A percentile compares a stretch with the other conserved stretches of the same genome.
phyloP scores from a whole-genome alignment of 495 filamentous ascomycete species.

The Evansstolkia leycettana region DNA sequence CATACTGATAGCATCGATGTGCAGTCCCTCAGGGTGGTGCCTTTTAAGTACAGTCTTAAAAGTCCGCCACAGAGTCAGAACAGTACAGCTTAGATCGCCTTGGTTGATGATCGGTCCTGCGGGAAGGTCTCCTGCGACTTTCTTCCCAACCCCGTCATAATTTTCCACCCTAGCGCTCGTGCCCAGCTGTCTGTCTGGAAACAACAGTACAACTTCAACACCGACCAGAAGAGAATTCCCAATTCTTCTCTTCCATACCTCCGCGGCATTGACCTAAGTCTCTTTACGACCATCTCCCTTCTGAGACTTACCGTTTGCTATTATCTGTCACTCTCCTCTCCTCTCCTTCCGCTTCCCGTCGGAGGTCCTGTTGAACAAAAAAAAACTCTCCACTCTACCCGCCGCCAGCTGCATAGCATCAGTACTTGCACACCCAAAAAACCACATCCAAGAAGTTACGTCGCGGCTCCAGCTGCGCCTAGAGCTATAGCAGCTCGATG shows the following conservation, averaged over 20 bases:
- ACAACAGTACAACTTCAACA: neutral
- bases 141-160: constrained; percentile 1
- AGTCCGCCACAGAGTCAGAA: no score
- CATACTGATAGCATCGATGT: no score
- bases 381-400: neutral
- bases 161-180: constrained; percentile 1
- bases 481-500: constrained; percentile 32
- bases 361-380: neutral
- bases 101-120: no score
- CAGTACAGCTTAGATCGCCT: no score
- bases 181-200: neutral
- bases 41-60: no score
- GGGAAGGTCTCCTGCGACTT: no score
- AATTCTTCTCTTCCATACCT: neutral
- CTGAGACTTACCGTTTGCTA: neutral
- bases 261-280: neutral
- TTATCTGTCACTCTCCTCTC: neutral
- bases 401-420: neutral
- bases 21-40: no score
- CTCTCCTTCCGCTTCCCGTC: neutral
- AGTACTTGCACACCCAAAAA: neutral
- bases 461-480: constrained; percentile 21
- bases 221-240: no score
- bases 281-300: neutral
- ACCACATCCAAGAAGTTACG: neutral